phyloP scores from a whole-genome alignment of 2,329 filamentous ascomycete genomes.

The Fusarium stilboides region DNA sequence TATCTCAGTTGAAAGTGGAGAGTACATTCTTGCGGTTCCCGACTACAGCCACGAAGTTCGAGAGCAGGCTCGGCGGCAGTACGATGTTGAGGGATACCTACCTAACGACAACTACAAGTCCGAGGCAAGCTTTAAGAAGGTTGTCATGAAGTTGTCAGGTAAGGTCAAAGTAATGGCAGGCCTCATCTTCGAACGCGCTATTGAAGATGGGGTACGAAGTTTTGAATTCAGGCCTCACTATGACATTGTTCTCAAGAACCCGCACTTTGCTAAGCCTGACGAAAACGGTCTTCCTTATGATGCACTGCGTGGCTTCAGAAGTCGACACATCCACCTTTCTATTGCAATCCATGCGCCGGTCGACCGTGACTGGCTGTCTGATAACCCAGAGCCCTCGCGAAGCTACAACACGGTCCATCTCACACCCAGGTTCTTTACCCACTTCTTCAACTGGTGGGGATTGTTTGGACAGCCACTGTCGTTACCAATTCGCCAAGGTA shows the following conservation, averaged over 20 bases:
- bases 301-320: constrained; percentile 96
- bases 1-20: constrained; percentile 95
- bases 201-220: constrained; percentile 78
- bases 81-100: constrained; percentile 71
- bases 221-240: constrained; percentile 96
- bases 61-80: constrained; percentile 67
- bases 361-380: constrained; percentile 87
- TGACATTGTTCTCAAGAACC: constrained; percentile 87
- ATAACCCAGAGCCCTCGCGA: constrained; percentile 80
- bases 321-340: constrained; percentile 96
- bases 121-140: constrained; percentile 94
- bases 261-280: constrained; percentile 77
- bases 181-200: constrained; percentile 90
- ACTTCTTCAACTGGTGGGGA: constrained; percentile 98
- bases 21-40: constrained; percentile 94
- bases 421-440: constrained; percentile 95
- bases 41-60: constrained; percentile 93
- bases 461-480: constrained; percentile 97
- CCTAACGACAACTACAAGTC: constrained; percentile 77
- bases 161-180: constrained; percentile 95
- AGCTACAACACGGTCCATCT: constrained; percentile 98
- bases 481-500: constrained; percentile 91
- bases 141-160: constrained; percentile 97
- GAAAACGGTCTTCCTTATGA: constrained; percentile 78
- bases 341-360: constrained; percentile 90